phyloP scores from a whole-genome alignment of 2,329 filamentous ascomycete species.

The Hansfordia pulvinata region DNA sequence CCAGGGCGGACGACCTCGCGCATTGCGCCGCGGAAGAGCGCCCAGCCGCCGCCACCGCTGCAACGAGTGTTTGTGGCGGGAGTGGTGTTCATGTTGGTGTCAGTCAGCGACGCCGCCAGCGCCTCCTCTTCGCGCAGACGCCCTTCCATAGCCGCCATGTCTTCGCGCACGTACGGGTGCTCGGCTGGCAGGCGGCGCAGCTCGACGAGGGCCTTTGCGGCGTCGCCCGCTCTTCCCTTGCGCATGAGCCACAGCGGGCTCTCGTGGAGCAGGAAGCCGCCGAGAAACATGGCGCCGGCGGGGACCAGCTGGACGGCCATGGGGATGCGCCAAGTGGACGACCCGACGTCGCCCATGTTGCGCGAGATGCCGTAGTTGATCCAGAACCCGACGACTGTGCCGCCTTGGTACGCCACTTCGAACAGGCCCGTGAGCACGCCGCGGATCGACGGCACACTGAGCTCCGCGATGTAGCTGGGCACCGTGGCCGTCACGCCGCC shows the following conservation, averaged over 20 bases:
- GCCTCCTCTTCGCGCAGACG: constrained; percentile 19
- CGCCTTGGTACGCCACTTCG: constrained; percentile 39
- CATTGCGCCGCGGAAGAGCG: constrained; percentile 19
- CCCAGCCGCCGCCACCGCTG: constrained; percentile 19
- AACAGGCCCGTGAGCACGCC: constrained; percentile 42
- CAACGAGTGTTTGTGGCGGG: too few species aligned
- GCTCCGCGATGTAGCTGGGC: constrained; percentile 50
- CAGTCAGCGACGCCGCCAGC: constrained; percentile 18
- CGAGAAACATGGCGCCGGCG: constrained; percentile 24
- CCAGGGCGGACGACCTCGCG: constrained; percentile 21
- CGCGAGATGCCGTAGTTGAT: constrained; percentile 29
- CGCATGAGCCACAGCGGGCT: constrained; percentile 28
- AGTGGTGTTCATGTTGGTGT: background rate
- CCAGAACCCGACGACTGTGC: constrained; percentile 36
- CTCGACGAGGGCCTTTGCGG: constrained; percentile 22
- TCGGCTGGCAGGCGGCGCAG: constrained; percentile 29
- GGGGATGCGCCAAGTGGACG: constrained; percentile 31
- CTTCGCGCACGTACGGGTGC: constrained; percentile 27
- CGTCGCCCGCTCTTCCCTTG: constrained; percentile 23
- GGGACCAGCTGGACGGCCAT: constrained; percentile 33
- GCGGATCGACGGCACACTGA: constrained; percentile 42
- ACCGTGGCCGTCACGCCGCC: constrained; percentile 45
- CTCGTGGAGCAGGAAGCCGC: constrained; percentile 28
- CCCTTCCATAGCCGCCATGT: constrained; percentile 29
- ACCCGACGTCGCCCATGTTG: constrained; percentile 18